Conservation (phyloP, 441 rosid species). For the Arabidopsis hybrid region DNA sequence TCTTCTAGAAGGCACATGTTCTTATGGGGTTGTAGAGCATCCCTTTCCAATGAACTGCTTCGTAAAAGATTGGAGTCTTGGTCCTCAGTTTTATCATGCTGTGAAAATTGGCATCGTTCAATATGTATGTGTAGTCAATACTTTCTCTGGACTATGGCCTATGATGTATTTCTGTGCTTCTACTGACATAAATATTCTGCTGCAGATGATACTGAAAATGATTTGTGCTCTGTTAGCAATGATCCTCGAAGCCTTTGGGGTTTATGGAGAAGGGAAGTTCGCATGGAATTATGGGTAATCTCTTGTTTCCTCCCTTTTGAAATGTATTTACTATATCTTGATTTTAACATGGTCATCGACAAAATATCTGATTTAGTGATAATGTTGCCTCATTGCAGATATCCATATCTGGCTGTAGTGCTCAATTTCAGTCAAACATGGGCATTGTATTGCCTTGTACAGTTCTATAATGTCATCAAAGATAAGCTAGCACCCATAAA, state of each 20-base stretch:
- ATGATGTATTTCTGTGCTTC: constrained; percentile 22
- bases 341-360: background rate
- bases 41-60: constrained; percentile 84
- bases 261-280: constrained; percentile 97
- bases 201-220: constrained; percentile 93
- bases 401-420: constrained; percentile 93
- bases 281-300: constrained; percentile 89
- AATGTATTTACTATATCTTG: background rate
- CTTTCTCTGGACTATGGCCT: constrained; percentile 6
- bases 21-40: constrained; percentile 92
- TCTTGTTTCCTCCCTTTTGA: background rate
- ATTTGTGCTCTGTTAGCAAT: constrained; percentile 92
- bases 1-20: constrained; percentile 81
- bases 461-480: constrained; percentile 87
- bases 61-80: constrained; percentile 84
- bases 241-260: constrained; percentile 90
- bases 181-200: constrained; percentile 15
- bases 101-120: constrained; percentile 98
- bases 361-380: constrained; percentile 32
- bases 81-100: constrained; percentile 84
- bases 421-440: constrained; percentile 97
- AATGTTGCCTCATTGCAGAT: constrained; percentile 57
- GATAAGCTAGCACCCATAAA: constrained; percentile 86
- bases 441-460: constrained; percentile 97
- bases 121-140: constrained; percentile 65